Conservation (phyloP, 2,329 filamentous ascomycete genomes). For the Amesomyces nigricolor region DNA sequence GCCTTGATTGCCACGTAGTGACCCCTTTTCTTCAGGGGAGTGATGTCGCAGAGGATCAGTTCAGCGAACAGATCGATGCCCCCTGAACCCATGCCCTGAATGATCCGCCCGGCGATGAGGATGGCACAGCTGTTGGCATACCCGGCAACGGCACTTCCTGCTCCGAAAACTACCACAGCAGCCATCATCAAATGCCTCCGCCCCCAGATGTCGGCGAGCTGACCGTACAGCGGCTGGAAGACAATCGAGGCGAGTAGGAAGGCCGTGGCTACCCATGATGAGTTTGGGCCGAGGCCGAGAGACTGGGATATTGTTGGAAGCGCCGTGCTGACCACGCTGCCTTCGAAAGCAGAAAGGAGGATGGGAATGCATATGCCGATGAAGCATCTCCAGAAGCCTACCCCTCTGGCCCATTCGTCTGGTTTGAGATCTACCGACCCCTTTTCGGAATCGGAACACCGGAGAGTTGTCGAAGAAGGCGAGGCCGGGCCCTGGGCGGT, state of each 20-base stretch:
- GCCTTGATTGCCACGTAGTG: constrained; percentile 37
- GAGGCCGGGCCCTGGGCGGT: neutral
- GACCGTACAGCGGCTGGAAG: constrained; percentile 42
- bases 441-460: neutral
- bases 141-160: constrained; percentile 43
- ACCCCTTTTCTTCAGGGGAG: constrained; percentile 42
- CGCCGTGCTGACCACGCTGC: constrained; percentile 26
- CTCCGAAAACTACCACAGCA: constrained; percentile 39
- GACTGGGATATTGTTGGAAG: constrained; percentile 23
- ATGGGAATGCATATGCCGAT: constrained; percentile 25
- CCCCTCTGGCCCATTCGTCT: constrained; percentile 16
- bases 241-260: constrained; percentile 32
- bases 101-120: constrained; percentile 36
- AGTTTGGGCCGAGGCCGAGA: constrained; percentile 23
- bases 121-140: constrained; percentile 34
- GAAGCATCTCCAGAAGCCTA: constrained; percentile 26
- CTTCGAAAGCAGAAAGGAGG: constrained; percentile 26
- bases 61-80: constrained; percentile 37
- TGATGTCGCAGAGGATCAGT: constrained; percentile 43
- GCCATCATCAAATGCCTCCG: constrained; percentile 36
- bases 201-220: constrained; percentile 44
- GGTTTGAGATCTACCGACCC: neutral
- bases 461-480: constrained; percentile 11
- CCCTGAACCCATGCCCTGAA: constrained; percentile 43
- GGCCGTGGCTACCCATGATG: constrained; percentile 28